Evolutionary conservation across 345 rosid species (phyloP), one percentile per base, ranked within the genome.

Genomic region (Lagerstroemia speciosa): DNA sequence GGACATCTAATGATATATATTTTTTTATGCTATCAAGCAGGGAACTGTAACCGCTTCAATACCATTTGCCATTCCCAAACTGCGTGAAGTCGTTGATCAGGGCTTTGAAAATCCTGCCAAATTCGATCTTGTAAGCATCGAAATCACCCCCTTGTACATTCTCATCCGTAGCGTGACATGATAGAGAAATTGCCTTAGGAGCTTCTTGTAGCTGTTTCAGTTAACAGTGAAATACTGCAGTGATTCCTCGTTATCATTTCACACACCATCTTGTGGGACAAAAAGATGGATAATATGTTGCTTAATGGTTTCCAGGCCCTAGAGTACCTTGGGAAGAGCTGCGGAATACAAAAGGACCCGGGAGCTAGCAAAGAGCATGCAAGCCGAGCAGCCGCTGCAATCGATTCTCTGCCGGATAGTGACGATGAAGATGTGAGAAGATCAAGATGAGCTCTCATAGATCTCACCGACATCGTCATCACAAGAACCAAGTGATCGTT

Each of bases 1-100:
- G 22, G 14, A 10, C 67, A 38, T 14, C 0, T 40, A 40, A 24
- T 65, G 15, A n/a, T n/a, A n/a, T 32, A 12, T 22, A 12, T 36
- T 14, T 41, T 14, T 41, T 41, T 41, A 2, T 41, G 2, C 14
- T 41, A 52, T 40, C 37, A 52, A 66, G 71, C 74, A 87, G 93
- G 96, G 96, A 64, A 90, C 86, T 34, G 76, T 89, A 74, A 92
- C 96, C 14, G 98, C 98, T 63, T 94, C 98, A 11, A 77, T 89
- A 72, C 82, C 89, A 70, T 92, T 86, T 79, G 94, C 98, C 36
- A 88, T 92, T 71, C 98, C 98, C 52, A 85, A 90, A 72, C 78
- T 93, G 73, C 85, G 79, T 63, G 58, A 73, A 32, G 81, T 90
- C 74, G 81, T 89, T 43, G 80, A 83, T 50, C 81, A 71, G 66